Evolutionary conservation across 768 basidiomycete genomes (phyloP), one percentile per base, ranked within the genome.

Genomic region (Tylopilus subfusipes): DNA sequence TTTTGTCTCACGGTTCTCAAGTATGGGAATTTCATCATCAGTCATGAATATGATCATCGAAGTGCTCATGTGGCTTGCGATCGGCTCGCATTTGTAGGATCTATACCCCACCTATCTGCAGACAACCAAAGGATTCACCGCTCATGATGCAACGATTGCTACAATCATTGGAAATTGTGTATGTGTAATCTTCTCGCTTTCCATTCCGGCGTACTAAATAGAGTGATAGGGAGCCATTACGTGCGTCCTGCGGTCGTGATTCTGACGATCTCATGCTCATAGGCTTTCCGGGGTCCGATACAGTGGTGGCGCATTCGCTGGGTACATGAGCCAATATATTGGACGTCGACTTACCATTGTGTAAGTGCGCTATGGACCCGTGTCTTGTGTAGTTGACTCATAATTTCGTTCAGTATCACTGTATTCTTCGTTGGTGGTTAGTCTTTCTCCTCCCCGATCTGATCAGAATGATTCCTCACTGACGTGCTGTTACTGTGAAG

Each of bases 101-200:
- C 66, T 89, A 29, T 92, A 90, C 71, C 90, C 90, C 52, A 90
- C 85, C 13, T 92, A 88, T 66, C 72, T 92, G 46, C 68, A 82
- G 52, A 71, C 68, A 4, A 77, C 82, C 31, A 93, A 92, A 65
- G 74, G 76, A 14, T 83, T 93, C 64, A 70, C 72, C 18, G 16
- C 72, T 0, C 77, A 83, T 60, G 67, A 81, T 54, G 79, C 90
- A 3, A 86, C 87, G 4, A 75, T 83, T 30, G 88, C 90, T 0
- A 93, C 90, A 21, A 93, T 94, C 60, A 90, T 93, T 59, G 86
- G 87, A 36, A 88, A 85, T 62, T 85, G 82, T 61, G 85, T 78
- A 67, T 40, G 75, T 72, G 6, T 57, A 22, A 48, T 52, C 25
- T 29, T 54, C 24, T 42, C 31, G 4, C 2, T 40, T 47, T 12